A percentile compares a stretch with the other conserved stretches of the same genome.
phyloP scores from a whole-genome alignment of 202 grass and related monocot species.

The Zizania palustris region DNA sequence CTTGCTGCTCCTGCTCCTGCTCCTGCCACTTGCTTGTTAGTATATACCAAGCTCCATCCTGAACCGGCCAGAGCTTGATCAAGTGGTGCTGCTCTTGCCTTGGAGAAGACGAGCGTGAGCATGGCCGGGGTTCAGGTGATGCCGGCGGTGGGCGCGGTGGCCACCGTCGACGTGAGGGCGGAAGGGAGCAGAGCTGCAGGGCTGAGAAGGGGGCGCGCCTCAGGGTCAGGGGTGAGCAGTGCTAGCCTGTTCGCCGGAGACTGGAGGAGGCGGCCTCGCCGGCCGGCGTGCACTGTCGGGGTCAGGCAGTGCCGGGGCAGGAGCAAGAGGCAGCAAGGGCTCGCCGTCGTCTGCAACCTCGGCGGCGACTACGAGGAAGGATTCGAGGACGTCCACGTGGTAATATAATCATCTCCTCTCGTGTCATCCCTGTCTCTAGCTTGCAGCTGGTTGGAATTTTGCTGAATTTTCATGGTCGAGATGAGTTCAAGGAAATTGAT shows the following conservation, averaged over 20 bases:
- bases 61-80: background rate
- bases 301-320: slow-evolving; percentile 29
- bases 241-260: slow-evolving; percentile 43
- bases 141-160: slow-evolving; percentile 48
- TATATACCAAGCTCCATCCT: background rate
- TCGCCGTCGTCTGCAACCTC: slow-evolving; percentile 65
- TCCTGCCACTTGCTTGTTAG: slow-evolving; percentile 39
- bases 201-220: background rate
- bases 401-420: slow-evolving; percentile 42
- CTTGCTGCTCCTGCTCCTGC: background rate
- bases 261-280: slow-evolving; percentile 51
- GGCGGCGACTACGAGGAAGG: slow-evolving; percentile 68
- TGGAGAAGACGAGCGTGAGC: background rate
- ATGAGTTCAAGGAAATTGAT: background rate
- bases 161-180: slow-evolving; percentile 20
- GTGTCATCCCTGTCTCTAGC: background rate
- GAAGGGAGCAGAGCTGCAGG: background rate
- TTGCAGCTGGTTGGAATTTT: background rate
- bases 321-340: slow-evolving; percentile 22
- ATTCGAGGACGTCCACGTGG: slow-evolving; percentile 70
- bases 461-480: background rate
- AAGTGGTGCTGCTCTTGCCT: background rate
- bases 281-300: slow-evolving; percentile 34
- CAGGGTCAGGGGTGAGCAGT: background rate
- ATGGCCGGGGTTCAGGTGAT: slow-evolving; percentile 55